phyloP scores from a whole-genome alignment of 768 basidiomycete genomes.

The Roridomyces roridus region DNA sequence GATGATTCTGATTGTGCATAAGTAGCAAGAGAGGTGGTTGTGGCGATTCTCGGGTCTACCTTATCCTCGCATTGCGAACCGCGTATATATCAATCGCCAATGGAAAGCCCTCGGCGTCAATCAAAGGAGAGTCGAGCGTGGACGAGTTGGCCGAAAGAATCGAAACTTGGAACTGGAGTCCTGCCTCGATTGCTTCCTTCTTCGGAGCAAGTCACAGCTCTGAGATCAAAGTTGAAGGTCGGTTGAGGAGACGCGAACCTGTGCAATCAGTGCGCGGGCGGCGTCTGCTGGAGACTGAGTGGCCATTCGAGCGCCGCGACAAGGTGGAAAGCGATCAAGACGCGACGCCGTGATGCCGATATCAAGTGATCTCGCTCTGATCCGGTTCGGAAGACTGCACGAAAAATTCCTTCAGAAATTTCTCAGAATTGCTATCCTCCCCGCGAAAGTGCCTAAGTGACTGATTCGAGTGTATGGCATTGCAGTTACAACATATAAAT shows the following conservation, averaged over 20 bases:
- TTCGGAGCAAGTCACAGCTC: no score
- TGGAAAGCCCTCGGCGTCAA: conserved; percentile 90
- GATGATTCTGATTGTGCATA: conserved; percentile 56
- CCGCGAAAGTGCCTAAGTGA: no score
- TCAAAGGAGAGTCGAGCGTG: conserved; percentile 74
- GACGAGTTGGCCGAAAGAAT: conserved; percentile 69
- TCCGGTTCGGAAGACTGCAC: no score
- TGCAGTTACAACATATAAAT: conserved; percentile 16
- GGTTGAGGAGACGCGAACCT: no score
- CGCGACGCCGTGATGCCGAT: no score
- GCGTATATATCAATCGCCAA: conserved; percentile 83
- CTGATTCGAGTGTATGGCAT: not conserved
- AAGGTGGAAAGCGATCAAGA: no score
- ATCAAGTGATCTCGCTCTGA: no score
- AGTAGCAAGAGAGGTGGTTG: not conserved
- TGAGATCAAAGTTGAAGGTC: no score
- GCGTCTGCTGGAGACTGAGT: conserved; percentile 18
- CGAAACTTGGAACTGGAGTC: conserved; percentile 66
- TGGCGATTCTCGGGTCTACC: not conserved
- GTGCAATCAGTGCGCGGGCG: conserved; percentile 68
- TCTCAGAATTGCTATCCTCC: no score
- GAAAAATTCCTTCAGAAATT: no score
- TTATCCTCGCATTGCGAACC: conserved; percentile 64
- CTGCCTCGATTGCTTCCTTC: conserved; percentile 76
- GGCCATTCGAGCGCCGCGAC: no score